Percentiles rank a stretch among this genome's conserved stretches.
These are phyloP conservation scores for Butyriboletus appendiculatus DNA, from an alignment of 1,284 basidiomycete species.

Conservation along the genomic window DNA sequence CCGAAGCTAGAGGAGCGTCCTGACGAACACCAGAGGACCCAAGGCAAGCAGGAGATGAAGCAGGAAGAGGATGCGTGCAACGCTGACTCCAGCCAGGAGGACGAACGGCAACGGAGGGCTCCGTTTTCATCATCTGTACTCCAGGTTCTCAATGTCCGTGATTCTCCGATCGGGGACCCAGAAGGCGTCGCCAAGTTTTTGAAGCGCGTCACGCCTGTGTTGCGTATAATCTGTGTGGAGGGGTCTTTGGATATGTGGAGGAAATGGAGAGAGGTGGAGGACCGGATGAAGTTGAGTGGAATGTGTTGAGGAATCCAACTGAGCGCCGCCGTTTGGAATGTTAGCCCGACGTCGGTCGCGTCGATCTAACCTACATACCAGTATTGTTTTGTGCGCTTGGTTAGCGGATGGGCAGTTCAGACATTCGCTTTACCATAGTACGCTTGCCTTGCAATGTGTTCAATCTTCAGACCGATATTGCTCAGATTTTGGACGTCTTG, in stretches of 20 bases:
- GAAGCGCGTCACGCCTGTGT: conserved; percentile 23
- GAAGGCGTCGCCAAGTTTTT: conserved; percentile 30
- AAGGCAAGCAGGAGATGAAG: neutral
- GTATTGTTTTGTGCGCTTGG: neutral
- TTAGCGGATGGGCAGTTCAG: too few species aligned
- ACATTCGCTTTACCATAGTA: neutral
- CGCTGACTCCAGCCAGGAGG: neutral
- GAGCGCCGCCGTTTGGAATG: neutral
- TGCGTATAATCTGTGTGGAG: conserved; percentile 30
- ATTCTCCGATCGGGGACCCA: conserved; percentile 31
- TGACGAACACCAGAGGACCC: neutral
- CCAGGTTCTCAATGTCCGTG: conserved; percentile 29
- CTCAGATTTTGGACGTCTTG: neutral
- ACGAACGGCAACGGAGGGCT: neutral
- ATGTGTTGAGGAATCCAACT: neutral
- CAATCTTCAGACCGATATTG: neutral
- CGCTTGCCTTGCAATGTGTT: neutral
- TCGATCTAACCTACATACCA: neutral
- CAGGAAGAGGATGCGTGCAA: neutral
- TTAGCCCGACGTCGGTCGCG: too few species aligned
- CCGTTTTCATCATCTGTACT: conserved; percentile 8
- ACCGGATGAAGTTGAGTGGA: conserved; percentile 22
- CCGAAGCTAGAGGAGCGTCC: neutral
- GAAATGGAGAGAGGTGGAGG: conserved; percentile 32
- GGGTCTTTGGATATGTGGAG: conserved; percentile 31